Percentiles rank a stretch among this genome's conserved stretches.
Conservation (phyloP, 2,329 filamentous ascomycete species). For the Leptographium procerum region DNA sequence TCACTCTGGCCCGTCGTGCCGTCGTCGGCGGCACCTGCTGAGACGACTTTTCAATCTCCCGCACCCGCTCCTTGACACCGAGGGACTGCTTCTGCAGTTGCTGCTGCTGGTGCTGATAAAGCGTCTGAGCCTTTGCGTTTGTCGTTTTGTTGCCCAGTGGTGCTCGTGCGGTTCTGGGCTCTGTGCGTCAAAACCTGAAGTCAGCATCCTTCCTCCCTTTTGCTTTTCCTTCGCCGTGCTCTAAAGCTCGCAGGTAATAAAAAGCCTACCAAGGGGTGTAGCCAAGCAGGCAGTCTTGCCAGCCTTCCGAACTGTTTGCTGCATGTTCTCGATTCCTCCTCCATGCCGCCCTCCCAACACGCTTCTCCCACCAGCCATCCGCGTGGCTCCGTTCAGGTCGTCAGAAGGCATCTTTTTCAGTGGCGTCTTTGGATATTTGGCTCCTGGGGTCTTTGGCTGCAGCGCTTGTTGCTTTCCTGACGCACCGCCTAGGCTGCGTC, state of each 20-base stretch:
- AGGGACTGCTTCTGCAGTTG: constrained; percentile 16
- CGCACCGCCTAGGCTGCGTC: constrained; percentile 57
- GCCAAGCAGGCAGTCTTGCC: constrained; percentile 48
- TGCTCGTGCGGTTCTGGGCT: constrained; percentile 55
- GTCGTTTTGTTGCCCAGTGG: constrained; percentile 91
- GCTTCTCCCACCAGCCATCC: constrained; percentile 42
- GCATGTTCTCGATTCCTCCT: constrained; percentile 43
- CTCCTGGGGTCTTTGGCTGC: constrained; percentile 68
- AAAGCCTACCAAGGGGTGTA: constrained; percentile 64
- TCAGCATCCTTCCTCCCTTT: neutral
- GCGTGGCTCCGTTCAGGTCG: constrained; percentile 65
- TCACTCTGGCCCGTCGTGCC: constrained; percentile 47
- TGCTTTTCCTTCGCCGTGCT: neutral
- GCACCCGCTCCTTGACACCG: constrained; percentile 47
- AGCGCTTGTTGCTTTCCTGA: constrained; percentile 57
- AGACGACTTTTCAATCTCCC: constrained; percentile 52
- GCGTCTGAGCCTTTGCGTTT: constrained; percentile 59
- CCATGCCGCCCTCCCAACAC: constrained; percentile 38
- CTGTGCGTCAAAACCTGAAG: constrained; percentile 23
- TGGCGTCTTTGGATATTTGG: constrained; percentile 70
- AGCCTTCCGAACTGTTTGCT: constrained; percentile 35
- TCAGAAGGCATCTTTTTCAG: constrained; percentile 66
- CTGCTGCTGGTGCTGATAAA: constrained; percentile 40
- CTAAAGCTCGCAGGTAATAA: neutral
- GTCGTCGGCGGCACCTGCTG: constrained; percentile 30